Evolutionary conservation across 345 rosid species (phyloP), one percentile per base, ranked within the genome.

Genomic region (Boechera retrofracta): DNA sequence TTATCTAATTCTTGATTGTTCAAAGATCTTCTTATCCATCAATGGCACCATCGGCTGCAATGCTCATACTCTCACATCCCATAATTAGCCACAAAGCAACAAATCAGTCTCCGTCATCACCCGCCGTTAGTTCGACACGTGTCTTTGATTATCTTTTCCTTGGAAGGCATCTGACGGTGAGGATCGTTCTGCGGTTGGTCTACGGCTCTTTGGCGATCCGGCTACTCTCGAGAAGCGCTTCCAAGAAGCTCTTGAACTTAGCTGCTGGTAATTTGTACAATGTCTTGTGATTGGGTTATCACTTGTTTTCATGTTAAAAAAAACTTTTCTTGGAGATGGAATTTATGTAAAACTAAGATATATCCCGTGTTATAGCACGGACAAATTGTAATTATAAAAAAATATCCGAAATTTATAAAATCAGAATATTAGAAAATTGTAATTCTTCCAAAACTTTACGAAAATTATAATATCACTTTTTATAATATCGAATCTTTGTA

Each of bases 21-120:
- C 5, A 73, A 10, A 61, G 32, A 54, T 69, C 15, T 51, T 36
- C 31, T 32, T 0, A 67, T 8, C 38, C 9, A 15, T 31, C 74
- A 36, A 87, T 87, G 90, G 86, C 92, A 4, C 95, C 95, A 1
- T 83, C 89, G 3, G 96, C 93, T 35, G 89, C 96, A 77, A 90
- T 88, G 93, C 81, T 90, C 31, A 81, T 70, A 28, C 86, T 88
- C 13, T 77, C 82, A 28, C 75, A 71, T 64, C 71, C 82, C 69
- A 62, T 67, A 2, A 0, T 72, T 29, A 76, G 59, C 42, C 38
- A 71, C 58, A 70, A 73, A 53, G 7, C 80, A 33, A 39, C 45
- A 12, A 6, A 77, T 49, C 82, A 42, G 48, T 56, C 72, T 16
- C 24, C 73, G 0, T 8, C 81, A 1, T 11, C 82, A 4, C 29